These are phyloP conservation scores for Tilletiaria anomala DNA, from an alignment of 1,284 basidiomycete genomes.

Conservation along the genomic window DNA sequence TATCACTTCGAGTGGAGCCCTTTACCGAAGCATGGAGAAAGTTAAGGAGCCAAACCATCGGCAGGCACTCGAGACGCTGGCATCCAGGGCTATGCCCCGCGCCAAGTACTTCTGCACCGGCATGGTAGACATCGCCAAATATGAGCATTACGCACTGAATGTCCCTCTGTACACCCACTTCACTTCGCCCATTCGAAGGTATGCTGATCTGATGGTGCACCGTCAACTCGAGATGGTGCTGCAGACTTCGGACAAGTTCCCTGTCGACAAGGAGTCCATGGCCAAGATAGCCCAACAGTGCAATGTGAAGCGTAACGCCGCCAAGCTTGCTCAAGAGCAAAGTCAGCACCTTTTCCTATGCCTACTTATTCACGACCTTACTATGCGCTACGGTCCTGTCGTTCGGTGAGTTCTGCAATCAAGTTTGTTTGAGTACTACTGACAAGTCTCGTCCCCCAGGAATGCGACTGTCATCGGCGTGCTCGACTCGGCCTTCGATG, in stretches of 20 bases:
- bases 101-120: constrained; percentile 98
- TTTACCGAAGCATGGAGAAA: constrained; percentile 61
- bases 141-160: constrained; percentile 80
- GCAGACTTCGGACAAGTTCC: constrained; percentile 61
- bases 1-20: constrained; percentile 58
- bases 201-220: constrained; percentile 89
- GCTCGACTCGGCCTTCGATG: constrained; percentile 88
- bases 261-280: constrained; percentile 89
- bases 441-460: constrained; percentile 41
- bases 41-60: neutral
- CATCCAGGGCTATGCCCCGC: neutral
- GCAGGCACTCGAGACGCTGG: neutral
- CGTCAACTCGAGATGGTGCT: constrained; percentile 58
- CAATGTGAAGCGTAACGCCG: constrained; percentile 70
- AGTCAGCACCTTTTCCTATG: constrained; percentile 89
- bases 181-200: constrained; percentile 49
- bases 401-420: constrained; percentile 40
- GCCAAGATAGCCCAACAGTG: constrained; percentile 75
- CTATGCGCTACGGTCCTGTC: constrained; percentile 84
- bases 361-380: constrained; percentile 78
- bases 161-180: constrained; percentile 92
- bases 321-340: constrained; percentile 83
- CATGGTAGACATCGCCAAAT: constrained; percentile 98
- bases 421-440: neutral
- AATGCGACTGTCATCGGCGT: constrained; percentile 85